Evolutionary conservation across 192 early-diverging fungal genomes (phyloP).

Genomic region (Coemansia sp.): DNA sequence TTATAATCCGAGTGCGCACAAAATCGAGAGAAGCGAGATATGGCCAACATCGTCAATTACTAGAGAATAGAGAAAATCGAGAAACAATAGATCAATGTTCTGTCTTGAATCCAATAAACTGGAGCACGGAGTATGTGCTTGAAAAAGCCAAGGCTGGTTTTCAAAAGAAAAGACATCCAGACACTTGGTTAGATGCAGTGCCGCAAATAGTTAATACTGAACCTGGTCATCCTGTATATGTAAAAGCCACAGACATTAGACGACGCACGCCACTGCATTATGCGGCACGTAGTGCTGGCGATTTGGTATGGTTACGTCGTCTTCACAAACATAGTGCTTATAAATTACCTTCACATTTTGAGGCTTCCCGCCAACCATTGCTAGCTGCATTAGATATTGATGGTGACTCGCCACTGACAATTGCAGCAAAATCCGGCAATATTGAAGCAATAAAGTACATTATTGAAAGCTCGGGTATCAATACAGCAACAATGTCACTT

Average conservation of each 20-base stretch:
- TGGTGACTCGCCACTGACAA: constrained; percentile 46
- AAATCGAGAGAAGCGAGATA: constrained; percentile 16
- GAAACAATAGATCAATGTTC: constrained; percentile 4
- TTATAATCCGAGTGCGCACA: constrained; percentile 29
- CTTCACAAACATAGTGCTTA: constrained; percentile 27
- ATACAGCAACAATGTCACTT: constrained; percentile 17
- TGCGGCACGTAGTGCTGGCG: constrained; percentile 26
- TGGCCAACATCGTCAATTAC: neutral
- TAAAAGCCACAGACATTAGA: constrained; percentile 25
- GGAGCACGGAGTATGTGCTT: constrained; percentile 44
- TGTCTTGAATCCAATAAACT: constrained; percentile 19
- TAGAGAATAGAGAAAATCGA: constrained; percentile 10
- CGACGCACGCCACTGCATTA: constrained; percentile 49
- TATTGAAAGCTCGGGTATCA: constrained; percentile 32
- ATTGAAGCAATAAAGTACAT: constrained; percentile 41
- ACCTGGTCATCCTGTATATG: constrained; percentile 4
- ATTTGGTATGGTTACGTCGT: constrained; percentile 38
- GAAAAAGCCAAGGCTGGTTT: constrained; percentile 36
- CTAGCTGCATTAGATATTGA: constrained; percentile 25
- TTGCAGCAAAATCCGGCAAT: constrained; percentile 41
- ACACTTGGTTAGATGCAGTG: constrained; percentile 46
- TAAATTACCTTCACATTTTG: constrained; percentile 15
- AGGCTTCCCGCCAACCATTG: constrained; percentile 11
- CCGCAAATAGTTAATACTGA: constrained; percentile 13
- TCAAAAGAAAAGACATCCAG: constrained; percentile 13